These are phyloP conservation scores for Candida stauntonica DNA, from an alignment of 805 yeast genomes.

Conservation along the genomic window DNA sequence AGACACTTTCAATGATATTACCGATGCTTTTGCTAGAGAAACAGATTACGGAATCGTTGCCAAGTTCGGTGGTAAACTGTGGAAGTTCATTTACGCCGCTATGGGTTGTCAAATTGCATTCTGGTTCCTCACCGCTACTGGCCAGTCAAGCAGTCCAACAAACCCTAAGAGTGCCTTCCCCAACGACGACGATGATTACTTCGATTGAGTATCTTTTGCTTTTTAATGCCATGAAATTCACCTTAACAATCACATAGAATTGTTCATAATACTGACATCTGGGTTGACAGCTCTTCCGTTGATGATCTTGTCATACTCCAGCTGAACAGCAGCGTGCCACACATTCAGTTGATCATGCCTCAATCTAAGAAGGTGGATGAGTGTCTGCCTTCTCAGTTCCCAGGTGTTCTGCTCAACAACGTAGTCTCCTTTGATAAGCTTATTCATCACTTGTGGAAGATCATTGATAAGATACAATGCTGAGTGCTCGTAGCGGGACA, in stretches of 20 bases:
- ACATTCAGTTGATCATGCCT: constrained; percentile 16
- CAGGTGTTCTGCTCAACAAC: constrained; percentile 21
- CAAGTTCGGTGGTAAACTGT: constrained; percentile 2
- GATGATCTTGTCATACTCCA: constrained; percentile 12
- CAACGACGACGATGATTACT: neutral
- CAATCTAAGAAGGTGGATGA: constrained; percentile 15
- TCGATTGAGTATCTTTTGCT: too few species aligned
- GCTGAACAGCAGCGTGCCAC: constrained; percentile 17
- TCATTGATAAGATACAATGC: constrained; percentile 13
- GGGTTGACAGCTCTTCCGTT: constrained; percentile 15
- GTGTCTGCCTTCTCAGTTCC: constrained; percentile 17
- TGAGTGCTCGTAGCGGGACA: constrained; percentile 14
- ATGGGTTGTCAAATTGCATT: constrained; percentile 1
- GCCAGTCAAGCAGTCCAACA: neutral
- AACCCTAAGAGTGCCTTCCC: neutral
- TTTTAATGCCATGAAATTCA: neutral
- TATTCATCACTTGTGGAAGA: constrained; percentile 25
- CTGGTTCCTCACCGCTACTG: neutral
- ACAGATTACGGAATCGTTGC: constrained; percentile 5
- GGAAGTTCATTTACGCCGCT: neutral
- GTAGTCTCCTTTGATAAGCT: constrained; percentile 15
- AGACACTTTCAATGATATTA: neutral
- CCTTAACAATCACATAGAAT: constrained; percentile 4
- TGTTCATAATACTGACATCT: constrained; percentile 10
- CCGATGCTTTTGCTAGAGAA: constrained; percentile 3